A percentile compares a stretch with the other conserved stretches of the same genome.
phyloP scores from a whole-genome alignment of 75 land plant species.

The Sequoiadendron giganteum region DNA sequence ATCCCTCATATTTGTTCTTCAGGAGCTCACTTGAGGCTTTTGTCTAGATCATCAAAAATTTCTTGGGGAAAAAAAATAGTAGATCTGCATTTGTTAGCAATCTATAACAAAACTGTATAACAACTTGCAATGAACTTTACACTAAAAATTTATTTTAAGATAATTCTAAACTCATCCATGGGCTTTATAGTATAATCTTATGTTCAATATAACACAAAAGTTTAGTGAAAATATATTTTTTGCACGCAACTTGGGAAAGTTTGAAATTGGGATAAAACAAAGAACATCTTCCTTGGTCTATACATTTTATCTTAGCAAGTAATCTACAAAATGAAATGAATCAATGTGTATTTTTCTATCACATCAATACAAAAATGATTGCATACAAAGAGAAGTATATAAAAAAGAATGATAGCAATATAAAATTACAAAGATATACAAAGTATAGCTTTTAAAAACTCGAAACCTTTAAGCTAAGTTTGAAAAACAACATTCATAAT shows the following conservation, averaged over 20 bases:
- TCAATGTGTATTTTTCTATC: not conserved
- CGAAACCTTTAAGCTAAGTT: conserved; percentile 91
- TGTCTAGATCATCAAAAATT: conserved; percentile 20
- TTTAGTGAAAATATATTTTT: too few relatives aligned
- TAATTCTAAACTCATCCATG: not conserved
- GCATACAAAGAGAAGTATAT: not conserved
- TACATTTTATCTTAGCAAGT: too few relatives aligned
- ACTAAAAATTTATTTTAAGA: not conserved
- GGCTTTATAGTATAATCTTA: not conserved
- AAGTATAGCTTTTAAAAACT: conserved; percentile 72
- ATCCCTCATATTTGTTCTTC: too few relatives aligned
- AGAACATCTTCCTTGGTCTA: not conserved
- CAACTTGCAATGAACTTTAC: not conserved
- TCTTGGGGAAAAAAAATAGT: conserved; percentile 6
- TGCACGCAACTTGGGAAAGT: not conserved
- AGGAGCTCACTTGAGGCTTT: too few relatives aligned
- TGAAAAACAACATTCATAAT: not conserved
- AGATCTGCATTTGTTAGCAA: conserved; percentile 6
- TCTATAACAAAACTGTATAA: not conserved
- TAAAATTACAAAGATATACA: not conserved
- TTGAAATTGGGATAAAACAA: too few relatives aligned
- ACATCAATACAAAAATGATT: not conserved
- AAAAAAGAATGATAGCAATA: not conserved
- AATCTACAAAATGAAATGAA: not conserved
- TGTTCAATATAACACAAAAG: too few relatives aligned